phyloP scores from a whole-genome alignment of 345 rosid genomes.

The Arabidopsis arenosa region DNA sequence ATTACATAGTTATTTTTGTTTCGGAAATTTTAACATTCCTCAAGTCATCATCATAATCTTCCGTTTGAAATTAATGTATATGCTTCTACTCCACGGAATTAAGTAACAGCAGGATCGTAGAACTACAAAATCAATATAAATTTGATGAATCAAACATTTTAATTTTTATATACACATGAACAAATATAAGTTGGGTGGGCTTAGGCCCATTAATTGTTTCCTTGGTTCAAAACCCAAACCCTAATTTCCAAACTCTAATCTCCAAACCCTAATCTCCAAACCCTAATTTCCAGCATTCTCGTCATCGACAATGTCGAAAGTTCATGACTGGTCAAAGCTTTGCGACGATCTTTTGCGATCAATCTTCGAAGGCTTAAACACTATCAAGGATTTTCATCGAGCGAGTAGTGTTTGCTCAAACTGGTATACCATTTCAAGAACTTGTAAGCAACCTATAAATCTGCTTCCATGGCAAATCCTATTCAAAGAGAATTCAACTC shows the following conservation, averaged over 20 bases:
- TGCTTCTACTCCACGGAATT: too few species aligned
- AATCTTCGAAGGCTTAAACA: constrained; percentile 19
- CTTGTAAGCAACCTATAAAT: constrained; percentile 14
- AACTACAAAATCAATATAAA: too few species aligned
- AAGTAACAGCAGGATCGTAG: too few species aligned
- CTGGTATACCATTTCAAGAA: constrained; percentile 30
- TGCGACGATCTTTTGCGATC: constrained; percentile 20
- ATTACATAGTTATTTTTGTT: too few species aligned
- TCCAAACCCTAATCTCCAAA: not conserved
- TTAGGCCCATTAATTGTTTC: not conserved
- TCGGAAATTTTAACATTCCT: too few species aligned
- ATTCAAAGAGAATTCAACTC: not conserved
- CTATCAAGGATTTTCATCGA: constrained; percentile 27
- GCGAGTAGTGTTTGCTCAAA: constrained; percentile 36
- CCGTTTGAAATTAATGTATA: too few species aligned
- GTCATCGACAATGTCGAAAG: constrained; percentile 17
- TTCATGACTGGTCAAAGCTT: constrained; percentile 33
- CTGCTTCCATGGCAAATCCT: constrained; percentile 31
- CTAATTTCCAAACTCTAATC: not conserved
- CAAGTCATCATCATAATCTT: too few species aligned
- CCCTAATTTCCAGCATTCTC: too few species aligned
- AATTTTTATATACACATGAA: too few species aligned
- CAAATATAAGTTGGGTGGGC: not conserved
- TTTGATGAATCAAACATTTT: too few species aligned
- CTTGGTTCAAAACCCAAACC: not conserved